Conservation (phyloP, 768 basidiomycete genomes). For the Boletales sp. region DNA sequence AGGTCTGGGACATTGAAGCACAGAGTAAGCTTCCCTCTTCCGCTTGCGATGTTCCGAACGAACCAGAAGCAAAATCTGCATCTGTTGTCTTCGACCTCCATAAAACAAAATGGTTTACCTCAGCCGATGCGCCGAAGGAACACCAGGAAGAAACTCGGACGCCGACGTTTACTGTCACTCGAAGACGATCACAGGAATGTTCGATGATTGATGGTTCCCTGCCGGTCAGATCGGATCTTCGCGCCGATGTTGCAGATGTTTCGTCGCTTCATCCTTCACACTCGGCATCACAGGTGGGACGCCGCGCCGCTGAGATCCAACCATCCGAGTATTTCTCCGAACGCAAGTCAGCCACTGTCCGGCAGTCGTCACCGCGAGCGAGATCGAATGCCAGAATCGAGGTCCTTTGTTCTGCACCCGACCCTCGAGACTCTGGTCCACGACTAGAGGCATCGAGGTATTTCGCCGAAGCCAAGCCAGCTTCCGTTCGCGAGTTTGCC, state of each 20-base stretch:
- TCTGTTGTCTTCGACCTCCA: slow-evolving; percentile 39
- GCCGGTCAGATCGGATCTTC: slow-evolving; percentile 26
- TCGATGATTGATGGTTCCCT: slow-evolving; percentile 5
- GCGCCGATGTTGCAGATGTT: slow-evolving; percentile 1
- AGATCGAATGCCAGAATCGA: background rate
- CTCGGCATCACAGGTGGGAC: slow-evolving; percentile 50
- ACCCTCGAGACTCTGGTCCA: background rate
- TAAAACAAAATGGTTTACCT: slow-evolving; percentile 25
- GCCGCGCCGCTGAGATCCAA: slow-evolving; percentile 6
- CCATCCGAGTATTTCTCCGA: slow-evolving; percentile 13
- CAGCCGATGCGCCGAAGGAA: slow-evolving; percentile 4
- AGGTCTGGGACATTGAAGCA: slow-evolving; percentile 56
- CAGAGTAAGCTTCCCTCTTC: slow-evolving; percentile 29
- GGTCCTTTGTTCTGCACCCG: background rate
- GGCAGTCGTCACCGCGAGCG: background rate
- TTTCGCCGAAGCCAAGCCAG: slow-evolving; percentile 4
- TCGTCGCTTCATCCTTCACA: slow-evolving; percentile 46
- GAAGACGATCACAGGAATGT: background rate
- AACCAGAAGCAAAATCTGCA: slow-evolving; percentile 10
- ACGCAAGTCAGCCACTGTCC: background rate
- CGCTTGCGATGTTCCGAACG: slow-evolving; percentile 12
- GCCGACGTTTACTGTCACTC: background rate
- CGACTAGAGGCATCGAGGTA: slow-evolving; percentile 12
- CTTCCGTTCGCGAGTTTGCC: background rate
- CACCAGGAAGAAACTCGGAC: background rate